These are phyloP conservation scores for Starmerella stigmatis DNA, from an alignment of 805 yeast genomes.

Conservation along the genomic window DNA sequence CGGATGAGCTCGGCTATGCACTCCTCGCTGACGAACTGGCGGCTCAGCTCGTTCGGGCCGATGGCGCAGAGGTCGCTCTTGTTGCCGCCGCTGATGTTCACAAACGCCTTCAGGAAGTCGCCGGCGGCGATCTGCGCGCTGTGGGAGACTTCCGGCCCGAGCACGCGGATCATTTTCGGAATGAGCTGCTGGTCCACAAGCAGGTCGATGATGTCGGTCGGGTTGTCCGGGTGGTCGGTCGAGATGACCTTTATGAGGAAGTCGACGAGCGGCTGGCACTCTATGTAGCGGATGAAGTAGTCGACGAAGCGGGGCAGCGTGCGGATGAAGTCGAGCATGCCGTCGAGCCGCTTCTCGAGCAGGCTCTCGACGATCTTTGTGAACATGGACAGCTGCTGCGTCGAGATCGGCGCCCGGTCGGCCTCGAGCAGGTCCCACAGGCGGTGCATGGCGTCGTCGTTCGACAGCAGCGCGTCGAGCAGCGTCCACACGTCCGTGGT, in stretches of 20 bases:
- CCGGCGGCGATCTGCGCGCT: conserved; percentile 87
- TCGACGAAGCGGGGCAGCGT: conserved; percentile 62
- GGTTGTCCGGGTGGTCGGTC: conserved; percentile 80
- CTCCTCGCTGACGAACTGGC: conserved; percentile 73
- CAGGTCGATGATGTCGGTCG: conserved; percentile 75
- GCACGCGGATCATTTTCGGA: conserved; percentile 56
- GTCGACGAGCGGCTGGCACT: conserved; percentile 91
- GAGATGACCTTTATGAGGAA: conserved; percentile 79
- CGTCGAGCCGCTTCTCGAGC: conserved; percentile 78
- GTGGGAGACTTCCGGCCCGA: conserved; percentile 57
- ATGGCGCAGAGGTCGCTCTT: conserved; percentile 82
- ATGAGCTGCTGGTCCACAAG: conserved; percentile 65
- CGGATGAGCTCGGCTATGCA: conserved; percentile 57
- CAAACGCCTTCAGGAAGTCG: conserved; percentile 86
- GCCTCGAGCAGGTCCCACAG: conserved; percentile 70
- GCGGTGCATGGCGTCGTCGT: conserved; percentile 49
- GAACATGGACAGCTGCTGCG: conserved; percentile 73
- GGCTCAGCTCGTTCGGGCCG: conserved; percentile 89
- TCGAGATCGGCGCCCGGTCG: conserved; percentile 36
- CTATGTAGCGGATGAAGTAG: conserved; percentile 73
- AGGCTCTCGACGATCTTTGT: conserved; percentile 86
- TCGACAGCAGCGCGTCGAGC: conserved; percentile 80
- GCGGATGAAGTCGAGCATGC: conserved; percentile 59
- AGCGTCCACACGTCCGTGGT: conserved; percentile 91
- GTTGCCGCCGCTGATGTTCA: conserved; percentile 86